Evolutionary conservation across 306 rosid species (phyloP), one percentile per base, ranked within the genome.

Genomic region (Heteromeles arbutifolia): DNA sequence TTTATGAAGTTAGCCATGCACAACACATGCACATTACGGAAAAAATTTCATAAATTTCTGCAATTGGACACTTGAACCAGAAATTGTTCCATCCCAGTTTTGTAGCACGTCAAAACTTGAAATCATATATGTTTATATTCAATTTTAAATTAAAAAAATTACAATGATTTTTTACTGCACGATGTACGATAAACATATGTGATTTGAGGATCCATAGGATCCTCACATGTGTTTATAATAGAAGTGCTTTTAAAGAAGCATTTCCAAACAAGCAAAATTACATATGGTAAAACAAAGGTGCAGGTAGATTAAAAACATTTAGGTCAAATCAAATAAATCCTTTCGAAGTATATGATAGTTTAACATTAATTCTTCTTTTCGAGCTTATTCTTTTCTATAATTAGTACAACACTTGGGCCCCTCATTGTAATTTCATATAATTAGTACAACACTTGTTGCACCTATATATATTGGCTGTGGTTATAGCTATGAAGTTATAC

Each of bases 171-270:
- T 2, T 34, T 9, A 34, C 2, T 0, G 0, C 2, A 7, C 0
- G 9, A 34, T 34, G 9, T 34, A 34, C 9, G 2, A 34, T 34
- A 9, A 34, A 34, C 39, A 6, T 0, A 34, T 34, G 2, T 34
- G 2, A 7, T 34, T 34, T 34, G 39, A 7, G 39, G 5, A 34
- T 7, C 0, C 0, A 2, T 0, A 0, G 0, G 2, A 34, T 34
- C 8, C 0, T 34, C 9, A 34, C 2, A 34, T 0, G 39, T 34
- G 39, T 34, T 34, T 34, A 34, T 34, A 34, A 53, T 18, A 48
- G 0, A 15, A 15, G 8, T 15, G 54, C 21, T 48, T 48, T 48
- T 5, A 48, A 48, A 48, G 54, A 48, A 58, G 4, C 64, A 58
- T 58, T 24, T 25, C 28, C 25, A 58, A 58, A 58, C 15, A 58